Conservation (phyloP, 2,329 filamentous ascomycete genomes). For the Sphaerulina vaccinii region DNA sequence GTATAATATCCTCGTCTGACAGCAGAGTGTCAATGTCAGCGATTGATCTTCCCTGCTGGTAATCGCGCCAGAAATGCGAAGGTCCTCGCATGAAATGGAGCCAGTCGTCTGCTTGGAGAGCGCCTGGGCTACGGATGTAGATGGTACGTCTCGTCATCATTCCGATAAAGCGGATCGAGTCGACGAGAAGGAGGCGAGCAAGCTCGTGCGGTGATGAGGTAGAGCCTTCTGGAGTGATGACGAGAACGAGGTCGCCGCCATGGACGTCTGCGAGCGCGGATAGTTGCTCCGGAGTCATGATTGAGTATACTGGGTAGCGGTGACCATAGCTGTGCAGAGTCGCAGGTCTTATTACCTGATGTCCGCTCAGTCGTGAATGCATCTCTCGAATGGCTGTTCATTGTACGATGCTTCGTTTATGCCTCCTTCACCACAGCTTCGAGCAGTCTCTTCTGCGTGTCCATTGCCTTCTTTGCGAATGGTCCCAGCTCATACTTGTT, state of each 20-base stretch:
- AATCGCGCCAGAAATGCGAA: not conserved
- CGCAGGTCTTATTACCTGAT: not conserved
- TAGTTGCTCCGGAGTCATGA: constrained; percentile 3
- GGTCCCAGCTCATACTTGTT: constrained; percentile 48
- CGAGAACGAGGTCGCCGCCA: constrained; percentile 1
- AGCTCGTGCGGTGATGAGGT: not conserved
- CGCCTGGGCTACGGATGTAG: not conserved
- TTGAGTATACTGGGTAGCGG: not conserved
- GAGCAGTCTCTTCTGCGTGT: constrained; percentile 42
- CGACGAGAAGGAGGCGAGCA: constrained; percentile 5
- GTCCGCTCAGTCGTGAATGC: not conserved
- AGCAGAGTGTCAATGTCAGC: not conserved
- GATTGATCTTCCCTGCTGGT: not conserved
- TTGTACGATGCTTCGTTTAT: not conserved
- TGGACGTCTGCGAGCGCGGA: not conserved
- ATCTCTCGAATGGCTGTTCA: not conserved
- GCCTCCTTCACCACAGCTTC: constrained; percentile 23
- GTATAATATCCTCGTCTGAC: not conserved
- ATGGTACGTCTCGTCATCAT: not conserved
- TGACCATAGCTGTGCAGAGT: too few species aligned
- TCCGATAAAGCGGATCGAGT: not conserved
- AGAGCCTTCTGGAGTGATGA: not conserved
- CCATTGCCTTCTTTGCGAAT: constrained; percentile 35
- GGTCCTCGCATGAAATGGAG: not conserved
- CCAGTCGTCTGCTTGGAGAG: not conserved